Base-by-base conservation (phyloP, 1,139 yeast genomes). In the Meyerozyma athensensis region DNA sequence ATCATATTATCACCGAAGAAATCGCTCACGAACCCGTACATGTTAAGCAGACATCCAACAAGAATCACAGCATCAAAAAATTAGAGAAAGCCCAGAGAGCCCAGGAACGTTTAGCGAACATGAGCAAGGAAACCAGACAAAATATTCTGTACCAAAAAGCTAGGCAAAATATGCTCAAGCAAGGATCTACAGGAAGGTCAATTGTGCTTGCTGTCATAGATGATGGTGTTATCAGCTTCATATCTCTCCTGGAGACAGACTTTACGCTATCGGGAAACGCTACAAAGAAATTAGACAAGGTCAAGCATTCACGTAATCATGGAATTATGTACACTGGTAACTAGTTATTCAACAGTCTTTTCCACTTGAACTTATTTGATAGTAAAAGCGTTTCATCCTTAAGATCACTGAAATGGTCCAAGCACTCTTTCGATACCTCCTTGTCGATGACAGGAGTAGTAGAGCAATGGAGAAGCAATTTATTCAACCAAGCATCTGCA, bases 171-270 rank as follows among this genome's bases (percentile, higher is more conserved):
- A 50, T 55, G 41, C 48, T 61, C 42, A 61, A 57, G 46, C 43
- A 52, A 38, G 94, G 94, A 0, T 55, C 51, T 3, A 40, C 50
- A 3, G 60, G 66, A 38, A 60, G 80, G 20, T 66, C 68, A 19
- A 66, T 81, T 4, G 59, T 83, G 1, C 43, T 86, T 16, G 95
- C 95, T 0, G 65, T 81, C 1, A 74, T 85, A 2, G 90, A 84
- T 52, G 71, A 77, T 45, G 95, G 96, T 0, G 66, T 84, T 4
- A 72, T 86, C 5, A 84, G 81, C 48, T 85, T 86, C 50, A 67
- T 80, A 16, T 73, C 70, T 31, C 53, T 86, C 4, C 61, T 77
- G 1, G 84, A 79, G 44, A 75, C 80, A 1, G 77, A 76, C 39
- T 85, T 86, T 52, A 68, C 71, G 1, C 54, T 67, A 18, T 4